Conservation (phyloP, 768 basidiomycete genomes). For the Cystofilobasidium capitatum region DNA sequence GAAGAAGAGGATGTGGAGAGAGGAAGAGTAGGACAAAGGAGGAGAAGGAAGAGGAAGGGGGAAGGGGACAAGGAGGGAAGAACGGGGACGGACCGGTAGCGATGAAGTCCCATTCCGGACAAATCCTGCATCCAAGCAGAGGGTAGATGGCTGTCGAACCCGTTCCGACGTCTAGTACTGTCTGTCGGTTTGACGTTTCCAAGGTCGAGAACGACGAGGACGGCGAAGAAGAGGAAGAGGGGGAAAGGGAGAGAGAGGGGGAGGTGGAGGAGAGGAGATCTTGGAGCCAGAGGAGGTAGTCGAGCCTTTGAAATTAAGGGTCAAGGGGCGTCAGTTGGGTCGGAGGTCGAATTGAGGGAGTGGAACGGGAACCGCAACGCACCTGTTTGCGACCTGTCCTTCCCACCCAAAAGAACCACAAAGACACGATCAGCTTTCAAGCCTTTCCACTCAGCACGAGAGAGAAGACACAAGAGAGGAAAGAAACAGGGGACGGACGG, state of each 20-base stretch:
- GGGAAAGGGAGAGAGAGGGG: background rate
- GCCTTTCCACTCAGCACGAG: too few species aligned
- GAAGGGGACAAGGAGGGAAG: background rate
- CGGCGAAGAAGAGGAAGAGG: background rate
- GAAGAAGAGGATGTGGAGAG: background rate
- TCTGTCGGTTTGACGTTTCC: background rate
- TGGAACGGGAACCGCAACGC: background rate
- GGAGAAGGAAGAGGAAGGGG: background rate
- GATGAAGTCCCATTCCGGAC: slow-evolving; percentile 51
- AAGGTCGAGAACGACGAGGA: background rate
- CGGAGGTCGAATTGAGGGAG: background rate
- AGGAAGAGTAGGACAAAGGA: background rate
- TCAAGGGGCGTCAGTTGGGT: background rate
- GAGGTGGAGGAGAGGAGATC: background rate
- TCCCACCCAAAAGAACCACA: background rate
- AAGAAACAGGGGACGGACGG: slow-evolving; percentile 46
- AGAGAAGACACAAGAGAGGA: background rate
- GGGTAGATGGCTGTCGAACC: slow-evolving; percentile 87
- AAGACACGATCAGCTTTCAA: too few species aligned
- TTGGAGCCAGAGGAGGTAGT: slow-evolving; percentile 78
- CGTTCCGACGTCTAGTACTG: slow-evolving; percentile 54
- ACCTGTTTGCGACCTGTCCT: slow-evolving; percentile 35
- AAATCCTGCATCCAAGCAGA: slow-evolving; percentile 54
- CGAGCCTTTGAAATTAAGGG: slow-evolving; percentile 47
- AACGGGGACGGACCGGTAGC: slow-evolving; percentile 53